These are phyloP conservation scores for Mycena vitilis DNA, from an alignment of 768 basidiomycete species.

Conservation along the genomic window DNA sequence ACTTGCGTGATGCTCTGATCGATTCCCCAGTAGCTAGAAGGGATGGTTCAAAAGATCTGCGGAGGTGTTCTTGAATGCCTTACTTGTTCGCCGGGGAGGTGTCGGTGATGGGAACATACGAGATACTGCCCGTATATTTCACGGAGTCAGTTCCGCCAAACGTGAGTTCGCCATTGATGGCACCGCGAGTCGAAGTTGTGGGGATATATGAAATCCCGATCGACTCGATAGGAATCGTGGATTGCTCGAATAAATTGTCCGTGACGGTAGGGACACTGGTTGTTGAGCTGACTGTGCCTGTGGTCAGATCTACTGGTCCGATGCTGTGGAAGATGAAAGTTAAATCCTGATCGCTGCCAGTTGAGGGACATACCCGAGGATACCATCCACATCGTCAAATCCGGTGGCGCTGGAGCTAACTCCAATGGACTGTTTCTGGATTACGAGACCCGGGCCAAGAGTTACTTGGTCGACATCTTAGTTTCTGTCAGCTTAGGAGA, in stretches of 20 bases:
- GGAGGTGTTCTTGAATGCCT: neutral
- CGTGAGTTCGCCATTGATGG: constrained; percentile 64
- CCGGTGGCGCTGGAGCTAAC: constrained; percentile 57
- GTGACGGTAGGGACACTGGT: constrained; percentile 63
- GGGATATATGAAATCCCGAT: constrained; percentile 67
- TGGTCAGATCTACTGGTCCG: constrained; percentile 63
- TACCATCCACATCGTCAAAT: constrained; percentile 62
- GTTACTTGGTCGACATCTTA: constrained; percentile 62
- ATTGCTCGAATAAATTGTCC: constrained; percentile 65
- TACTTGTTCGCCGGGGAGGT: constrained; percentile 60
- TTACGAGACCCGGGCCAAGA: constrained; percentile 53
- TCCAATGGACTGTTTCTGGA: constrained; percentile 61
- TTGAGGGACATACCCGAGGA: constrained; percentile 50
- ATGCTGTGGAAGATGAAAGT: constrained; percentile 45
- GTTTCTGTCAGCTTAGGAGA: constrained; percentile 1
- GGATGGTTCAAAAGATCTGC: neutral
- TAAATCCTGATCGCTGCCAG: too few relatives aligned
- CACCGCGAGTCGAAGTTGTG: constrained; percentile 46
- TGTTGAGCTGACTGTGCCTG: constrained; percentile 53
- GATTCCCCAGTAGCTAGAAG: constrained; percentile 56
- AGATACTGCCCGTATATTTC: constrained; percentile 55
- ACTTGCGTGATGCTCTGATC: constrained; percentile 54
- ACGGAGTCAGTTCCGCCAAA: constrained; percentile 64
- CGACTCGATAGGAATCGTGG: constrained; percentile 55
- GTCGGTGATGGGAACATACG: constrained; percentile 54